Percentiles rank a stretch among this genome's conserved stretches.
Evolutionary conservation across 2,329 filamentous ascomycete species (phyloP).

Genomic region (Dendrostoma leiphaemia): DNA sequence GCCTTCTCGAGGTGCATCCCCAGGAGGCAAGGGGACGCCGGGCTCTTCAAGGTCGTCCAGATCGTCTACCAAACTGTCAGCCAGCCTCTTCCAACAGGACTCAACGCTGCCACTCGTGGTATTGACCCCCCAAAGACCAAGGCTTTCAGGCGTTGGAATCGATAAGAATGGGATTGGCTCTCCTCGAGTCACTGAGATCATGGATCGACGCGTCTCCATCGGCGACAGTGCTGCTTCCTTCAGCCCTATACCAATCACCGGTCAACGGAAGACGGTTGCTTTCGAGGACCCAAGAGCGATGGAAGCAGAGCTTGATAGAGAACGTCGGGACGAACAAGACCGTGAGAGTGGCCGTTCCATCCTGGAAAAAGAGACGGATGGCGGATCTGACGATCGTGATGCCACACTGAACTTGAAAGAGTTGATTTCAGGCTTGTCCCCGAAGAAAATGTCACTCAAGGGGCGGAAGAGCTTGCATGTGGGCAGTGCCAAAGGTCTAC

Average conservation of each 20-base stretch:
- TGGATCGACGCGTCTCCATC: constrained; percentile 70
- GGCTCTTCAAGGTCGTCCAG: constrained; percentile 32
- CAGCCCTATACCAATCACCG: constrained; percentile 46
- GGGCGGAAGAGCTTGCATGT: constrained; percentile 75
- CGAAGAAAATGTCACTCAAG: constrained; percentile 66
- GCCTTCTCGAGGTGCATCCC: constrained; percentile 2
- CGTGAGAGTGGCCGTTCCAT: constrained; percentile 59
- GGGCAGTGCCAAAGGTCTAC: constrained; percentile 68
- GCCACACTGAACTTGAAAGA: constrained; percentile 67
- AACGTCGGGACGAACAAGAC: constrained; percentile 59
- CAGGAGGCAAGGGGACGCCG: constrained; percentile 14
- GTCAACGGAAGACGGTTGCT: constrained; percentile 45
- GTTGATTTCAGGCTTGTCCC: constrained; percentile 75
- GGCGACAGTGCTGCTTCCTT: constrained; percentile 65
- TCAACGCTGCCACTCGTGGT: constrained; percentile 58
- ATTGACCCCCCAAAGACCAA: constrained; percentile 58
- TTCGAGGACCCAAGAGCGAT: constrained; percentile 66
- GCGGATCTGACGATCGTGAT: constrained; percentile 54
- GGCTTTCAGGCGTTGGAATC: constrained; percentile 66
- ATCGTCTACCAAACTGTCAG: constrained; percentile 29
- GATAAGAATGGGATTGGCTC: constrained; percentile 73
- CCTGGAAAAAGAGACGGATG: constrained; percentile 51
- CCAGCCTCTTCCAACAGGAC: constrained; percentile 54
- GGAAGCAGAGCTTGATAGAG: constrained; percentile 61
- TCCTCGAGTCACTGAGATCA: constrained; percentile 67